These are phyloP conservation scores for Diaporthe vexans DNA, from an alignment of 2,329 filamentous ascomycete species.

Conservation along the genomic window DNA sequence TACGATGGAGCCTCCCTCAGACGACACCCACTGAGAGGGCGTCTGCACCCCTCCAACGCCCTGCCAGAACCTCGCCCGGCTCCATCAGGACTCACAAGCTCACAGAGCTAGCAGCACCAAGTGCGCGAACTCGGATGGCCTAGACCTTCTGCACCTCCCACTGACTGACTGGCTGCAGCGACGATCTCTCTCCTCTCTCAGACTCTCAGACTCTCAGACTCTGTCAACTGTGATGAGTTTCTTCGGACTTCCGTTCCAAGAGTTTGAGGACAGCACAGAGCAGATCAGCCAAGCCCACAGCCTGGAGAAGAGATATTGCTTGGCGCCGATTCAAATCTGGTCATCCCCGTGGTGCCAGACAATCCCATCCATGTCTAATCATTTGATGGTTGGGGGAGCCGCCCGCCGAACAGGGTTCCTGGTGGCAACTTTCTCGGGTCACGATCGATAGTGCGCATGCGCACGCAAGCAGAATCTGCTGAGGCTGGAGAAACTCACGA, in stretches of 20 bases:
- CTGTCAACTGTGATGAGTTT: background rate
- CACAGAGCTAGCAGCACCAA: background rate
- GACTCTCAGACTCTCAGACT: no score
- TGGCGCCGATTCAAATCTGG: constrained; percentile 28
- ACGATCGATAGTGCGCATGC: constrained; percentile 2
- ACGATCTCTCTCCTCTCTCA: background rate
- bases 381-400: constrained; percentile 1
- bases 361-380: background rate
- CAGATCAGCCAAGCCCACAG: background rate
- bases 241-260: no score
- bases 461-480: background rate
- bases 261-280: background rate
- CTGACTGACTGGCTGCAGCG: constrained; percentile 7
- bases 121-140: constrained; percentile 23
- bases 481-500: constrained; percentile 23
- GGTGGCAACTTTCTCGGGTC: constrained; percentile 26
- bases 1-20: constrained; percentile 30
- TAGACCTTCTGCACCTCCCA: background rate
- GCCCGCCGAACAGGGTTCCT: constrained; percentile 3
- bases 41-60: constrained; percentile 14
- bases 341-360: constrained; percentile 6
- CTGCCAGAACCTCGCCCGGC: background rate
- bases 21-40: constrained; percentile 25
- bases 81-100: background rate
- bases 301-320: constrained; percentile 1